Evolutionary conservation across 1,284 basidiomycete genomes (phyloP).

Genomic region (Marasmius sp.): DNA sequence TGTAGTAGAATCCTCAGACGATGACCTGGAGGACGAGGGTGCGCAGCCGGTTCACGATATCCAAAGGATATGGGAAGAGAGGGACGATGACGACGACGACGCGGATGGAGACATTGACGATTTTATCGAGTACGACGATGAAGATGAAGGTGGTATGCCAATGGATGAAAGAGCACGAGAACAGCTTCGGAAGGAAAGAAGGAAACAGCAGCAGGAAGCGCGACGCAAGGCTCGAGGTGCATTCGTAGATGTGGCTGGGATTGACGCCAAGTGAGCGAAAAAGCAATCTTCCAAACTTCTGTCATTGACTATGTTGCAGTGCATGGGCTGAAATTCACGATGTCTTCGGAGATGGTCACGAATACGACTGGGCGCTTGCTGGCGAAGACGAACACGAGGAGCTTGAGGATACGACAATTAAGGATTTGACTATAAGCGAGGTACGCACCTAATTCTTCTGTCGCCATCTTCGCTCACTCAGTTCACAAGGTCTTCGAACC

Average conservation of each 20-base stretch:
- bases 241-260: slow-evolving; percentile 79
- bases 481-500: slow-evolving; percentile 90
- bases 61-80: slow-evolving; percentile 81
- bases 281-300: slow-evolving; percentile 6
- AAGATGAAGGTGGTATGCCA: slow-evolving; percentile 68
- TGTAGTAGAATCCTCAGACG: slow-evolving; percentile 69
- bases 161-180: slow-evolving; percentile 77
- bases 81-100: slow-evolving; percentile 70
- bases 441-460: slow-evolving; percentile 46
- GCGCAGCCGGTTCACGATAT: slow-evolving; percentile 65
- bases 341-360: slow-evolving; percentile 95
- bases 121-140: slow-evolving; percentile 93
- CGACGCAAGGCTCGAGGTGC: slow-evolving; percentile 58
- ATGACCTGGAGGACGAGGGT: slow-evolving; percentile 64
- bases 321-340: slow-evolving; percentile 97
- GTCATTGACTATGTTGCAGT: slow-evolving; percentile 43
- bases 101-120: slow-evolving; percentile 80
- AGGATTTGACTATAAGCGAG: slow-evolving; percentile 87
- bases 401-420: slow-evolving; percentile 62
- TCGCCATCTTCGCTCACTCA: slow-evolving; percentile 9
- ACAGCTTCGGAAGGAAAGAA: slow-evolving; percentile 66
- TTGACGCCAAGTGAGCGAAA: slow-evolving; percentile 77
- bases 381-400: slow-evolving; percentile 69
- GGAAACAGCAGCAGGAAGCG: slow-evolving; percentile 64
- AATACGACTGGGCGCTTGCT: slow-evolving; percentile 93